Conservation (phyloP, 2,329 filamentous ascomycete species). For the Epichloe festucae region DNA sequence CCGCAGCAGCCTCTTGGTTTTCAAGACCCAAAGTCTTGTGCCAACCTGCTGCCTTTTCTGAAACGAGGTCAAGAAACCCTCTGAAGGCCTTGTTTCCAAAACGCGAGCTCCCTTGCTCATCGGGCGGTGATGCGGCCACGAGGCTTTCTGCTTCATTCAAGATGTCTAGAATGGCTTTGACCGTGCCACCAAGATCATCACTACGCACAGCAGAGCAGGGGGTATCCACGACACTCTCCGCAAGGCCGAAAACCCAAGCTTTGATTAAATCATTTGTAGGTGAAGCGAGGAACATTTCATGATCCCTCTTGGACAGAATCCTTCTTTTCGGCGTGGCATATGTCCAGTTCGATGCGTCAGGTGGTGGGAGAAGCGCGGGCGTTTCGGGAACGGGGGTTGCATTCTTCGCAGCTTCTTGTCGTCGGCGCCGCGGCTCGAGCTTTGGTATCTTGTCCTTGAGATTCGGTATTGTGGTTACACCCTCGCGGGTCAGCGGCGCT, state of each 20-base stretch:
- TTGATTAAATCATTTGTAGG: constrained; percentile 63
- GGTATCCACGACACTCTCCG: constrained; percentile 64
- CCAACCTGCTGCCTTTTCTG: constrained; percentile 45
- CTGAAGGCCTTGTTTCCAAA: constrained; percentile 94
- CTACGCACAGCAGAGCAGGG: constrained; percentile 48
- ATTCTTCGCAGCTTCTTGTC: constrained; percentile 38
- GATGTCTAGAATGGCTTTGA: constrained; percentile 54
- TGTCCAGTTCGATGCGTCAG: constrained; percentile 42
- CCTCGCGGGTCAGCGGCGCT: constrained; percentile 3
- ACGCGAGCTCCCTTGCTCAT: constrained; percentile 76
- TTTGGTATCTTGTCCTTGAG: constrained; percentile 48
- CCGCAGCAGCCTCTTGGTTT: constrained; percentile 42
- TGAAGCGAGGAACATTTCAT: constrained; percentile 68
- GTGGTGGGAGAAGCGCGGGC: constrained; percentile 56
- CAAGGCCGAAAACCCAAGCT: constrained; percentile 75
- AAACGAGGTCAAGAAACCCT: constrained; percentile 59
- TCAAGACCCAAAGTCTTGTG: constrained; percentile 46
- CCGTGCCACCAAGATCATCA: constrained; percentile 43
- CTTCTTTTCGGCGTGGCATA: constrained; percentile 61
- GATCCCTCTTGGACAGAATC: constrained; percentile 71
- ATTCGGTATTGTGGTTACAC: constrained; percentile 15
- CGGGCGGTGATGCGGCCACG: constrained; percentile 57
- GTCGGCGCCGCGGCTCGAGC: constrained; percentile 49
- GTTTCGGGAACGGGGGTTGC: constrained; percentile 56
- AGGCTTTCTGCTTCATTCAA: constrained; percentile 57